Evolutionary conservation across 352 stramenopile species (phyloP).

Genomic region (Phytophthora fragariaefolia): DNA sequence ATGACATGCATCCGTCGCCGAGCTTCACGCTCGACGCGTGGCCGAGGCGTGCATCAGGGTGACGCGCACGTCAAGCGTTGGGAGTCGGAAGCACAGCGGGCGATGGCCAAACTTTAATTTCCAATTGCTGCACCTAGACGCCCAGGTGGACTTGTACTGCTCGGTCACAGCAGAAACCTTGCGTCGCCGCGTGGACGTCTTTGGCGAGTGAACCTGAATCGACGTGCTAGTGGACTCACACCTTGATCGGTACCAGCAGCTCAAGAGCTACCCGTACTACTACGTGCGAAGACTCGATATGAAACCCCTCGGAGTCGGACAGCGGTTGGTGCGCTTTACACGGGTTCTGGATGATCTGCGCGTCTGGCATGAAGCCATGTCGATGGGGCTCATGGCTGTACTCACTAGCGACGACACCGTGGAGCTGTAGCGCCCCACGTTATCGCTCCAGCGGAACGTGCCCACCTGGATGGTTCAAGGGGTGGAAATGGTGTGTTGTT

Average conservation of each 20-base stretch:
- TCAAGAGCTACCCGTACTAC: conserved; percentile 19
- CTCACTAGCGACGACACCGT: conserved; percentile 6
- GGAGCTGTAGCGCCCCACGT: conserved; percentile 1
- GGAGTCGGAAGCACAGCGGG: conserved; percentile 10
- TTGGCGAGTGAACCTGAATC: conserved; percentile 24
- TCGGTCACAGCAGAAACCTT: conserved; percentile 12
- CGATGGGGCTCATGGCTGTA: neutral
- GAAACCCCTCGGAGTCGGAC: conserved; percentile 9
- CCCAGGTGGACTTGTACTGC: conserved; percentile 20
- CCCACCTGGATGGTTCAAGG: conserved; percentile 14
- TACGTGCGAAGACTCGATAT: conserved; percentile 12
- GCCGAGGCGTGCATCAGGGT: conserved; percentile 40
- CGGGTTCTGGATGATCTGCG: conserved; percentile 31
- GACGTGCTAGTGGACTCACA: conserved; percentile 16
- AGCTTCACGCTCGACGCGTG: conserved; percentile 26
- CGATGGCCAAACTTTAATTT: conserved; percentile 16
- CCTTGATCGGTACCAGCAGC: conserved; percentile 14
- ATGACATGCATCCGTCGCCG: conserved; percentile 57
- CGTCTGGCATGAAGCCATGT: conserved; percentile 29
- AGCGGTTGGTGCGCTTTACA: conserved; percentile 35
- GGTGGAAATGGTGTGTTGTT: conserved; percentile 21
- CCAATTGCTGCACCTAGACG: conserved; percentile 22
- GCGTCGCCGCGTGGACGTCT: neutral
- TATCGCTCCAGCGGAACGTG: conserved; percentile 22
- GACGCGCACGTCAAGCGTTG: conserved; percentile 51